A percentile compares a stretch with the other conserved stretches of the same genome.
phyloP scores from a whole-genome alignment of 257 asterid genomes.

The Penstemon davidsonii region DNA sequence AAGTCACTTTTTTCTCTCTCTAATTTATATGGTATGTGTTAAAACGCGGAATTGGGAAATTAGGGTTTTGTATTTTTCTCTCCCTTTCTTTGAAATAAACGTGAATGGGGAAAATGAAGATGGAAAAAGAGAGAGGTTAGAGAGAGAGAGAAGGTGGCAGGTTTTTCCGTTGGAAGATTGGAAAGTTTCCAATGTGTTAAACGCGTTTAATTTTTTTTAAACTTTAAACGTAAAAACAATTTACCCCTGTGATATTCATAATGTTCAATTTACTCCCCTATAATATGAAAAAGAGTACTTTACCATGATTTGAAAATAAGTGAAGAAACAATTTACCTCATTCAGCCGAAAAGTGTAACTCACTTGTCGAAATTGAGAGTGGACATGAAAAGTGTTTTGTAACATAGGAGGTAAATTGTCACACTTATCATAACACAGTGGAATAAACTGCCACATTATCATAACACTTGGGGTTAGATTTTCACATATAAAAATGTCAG shows the following conservation, averaged over 20 bases:
- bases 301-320: no score
- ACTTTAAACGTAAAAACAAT: not conserved
- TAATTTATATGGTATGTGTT: not conserved
- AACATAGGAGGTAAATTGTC: no score
- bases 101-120: not conserved
- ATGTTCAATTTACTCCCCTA: not conserved
- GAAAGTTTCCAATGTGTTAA: constrained; percentile 23
- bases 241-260: not conserved
- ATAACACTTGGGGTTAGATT: no score
- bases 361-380: no score
- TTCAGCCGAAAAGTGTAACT: no score
- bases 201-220: constrained; percentile 23
- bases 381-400: no score
- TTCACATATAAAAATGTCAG: no score
- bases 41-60: not conserved
- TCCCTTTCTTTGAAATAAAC: constrained; percentile 25
- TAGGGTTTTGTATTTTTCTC: constrained; percentile 27
- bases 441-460: no score
- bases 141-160: constrained; percentile 31
- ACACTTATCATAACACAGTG: no score
- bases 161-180: constrained; percentile 34
- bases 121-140: constrained; percentile 12
- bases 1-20: constrained; percentile 10
- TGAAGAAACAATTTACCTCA: no score
- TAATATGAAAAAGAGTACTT: not conserved